Conservation (phyloP, 2,329 filamentous ascomycete genomes). For the Polychaeton citri region DNA sequence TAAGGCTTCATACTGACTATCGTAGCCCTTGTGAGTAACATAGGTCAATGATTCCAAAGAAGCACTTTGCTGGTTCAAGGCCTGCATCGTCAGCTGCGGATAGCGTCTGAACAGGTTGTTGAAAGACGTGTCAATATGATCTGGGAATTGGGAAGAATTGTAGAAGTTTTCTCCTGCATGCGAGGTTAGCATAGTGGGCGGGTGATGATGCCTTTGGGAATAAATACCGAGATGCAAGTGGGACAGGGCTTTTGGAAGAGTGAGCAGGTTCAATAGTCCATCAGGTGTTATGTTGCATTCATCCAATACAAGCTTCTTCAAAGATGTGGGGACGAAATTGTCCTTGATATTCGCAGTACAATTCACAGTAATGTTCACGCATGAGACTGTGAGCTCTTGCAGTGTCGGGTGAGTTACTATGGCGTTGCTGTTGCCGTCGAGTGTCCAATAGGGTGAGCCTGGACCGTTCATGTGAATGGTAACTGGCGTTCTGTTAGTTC, state of each 20-base stretch:
- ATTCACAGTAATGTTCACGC: slow-evolving; percentile 9
- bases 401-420: slow-evolving; percentile 9
- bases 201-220: too few species aligned
- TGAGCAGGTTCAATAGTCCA: slow-evolving; percentile 9
- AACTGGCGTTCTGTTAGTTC: too few species aligned
- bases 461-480: slow-evolving; percentile 11
- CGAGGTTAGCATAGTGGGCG: too few species aligned
- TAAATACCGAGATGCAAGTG: slow-evolving; percentile 8
- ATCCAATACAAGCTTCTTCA: slow-evolving; percentile 9
- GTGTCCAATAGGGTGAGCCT: slow-evolving; percentile 11
- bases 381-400: slow-evolving; percentile 9
- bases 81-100: slow-evolving; percentile 4
- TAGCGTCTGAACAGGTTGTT: slow-evolving; percentile 9
- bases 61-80: slow-evolving; percentile 8
- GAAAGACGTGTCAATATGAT: too few species aligned
- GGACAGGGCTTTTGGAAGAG: slow-evolving; percentile 8
- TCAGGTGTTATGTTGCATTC: slow-evolving; percentile 11
- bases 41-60: slow-evolving; percentile 10
- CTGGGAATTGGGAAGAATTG: too few species aligned
- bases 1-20: not conserved
- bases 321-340: slow-evolving; percentile 3
- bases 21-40: slow-evolving; percentile 4
- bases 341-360: slow-evolving; percentile 1
- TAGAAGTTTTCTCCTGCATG: too few species aligned
- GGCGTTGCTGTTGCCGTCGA: slow-evolving; percentile 4